These are phyloP conservation scores for Cicer arietinum DNA, from an alignment of 306 rosid genomes.

Conservation along the genomic window DNA sequence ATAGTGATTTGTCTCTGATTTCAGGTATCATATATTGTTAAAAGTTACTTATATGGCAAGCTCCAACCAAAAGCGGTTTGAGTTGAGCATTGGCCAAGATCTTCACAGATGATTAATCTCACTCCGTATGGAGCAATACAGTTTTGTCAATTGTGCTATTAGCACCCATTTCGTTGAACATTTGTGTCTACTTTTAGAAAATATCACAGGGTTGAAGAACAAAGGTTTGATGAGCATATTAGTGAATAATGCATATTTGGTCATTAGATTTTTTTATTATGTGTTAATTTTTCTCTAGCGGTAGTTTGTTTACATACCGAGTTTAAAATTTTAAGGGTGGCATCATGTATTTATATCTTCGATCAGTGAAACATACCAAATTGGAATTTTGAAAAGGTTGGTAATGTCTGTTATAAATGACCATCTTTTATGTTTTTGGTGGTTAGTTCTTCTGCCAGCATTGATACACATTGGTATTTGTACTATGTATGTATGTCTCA, in stretches of 20 bases:
- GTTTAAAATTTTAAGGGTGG: not conserved
- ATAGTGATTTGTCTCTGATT: slow-evolving; percentile 13
- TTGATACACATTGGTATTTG: not conserved
- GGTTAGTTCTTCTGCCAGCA: not conserved
- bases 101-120: slow-evolving; percentile 6
- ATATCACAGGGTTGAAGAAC: slow-evolving; percentile 11
- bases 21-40: slow-evolving; percentile 21
- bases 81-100: slow-evolving; percentile 6
- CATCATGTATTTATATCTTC: slow-evolving; percentile 24
- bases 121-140: not conserved
- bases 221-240: slow-evolving; percentile 2
- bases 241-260: slow-evolving; percentile 19
- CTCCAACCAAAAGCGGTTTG: slow-evolving; percentile 8
- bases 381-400: slow-evolving; percentile 39
- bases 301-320: not conserved
- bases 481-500: not conserved
- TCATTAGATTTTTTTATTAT: not conserved
- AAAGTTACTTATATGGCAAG: not conserved
- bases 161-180: not conserved
- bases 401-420: not conserved
- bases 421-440: slow-evolving; percentile 19
- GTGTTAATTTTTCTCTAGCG: slow-evolving; percentile 4
- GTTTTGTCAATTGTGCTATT: not conserved
- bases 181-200: slow-evolving; percentile 7
- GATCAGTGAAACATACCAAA: not conserved